Conservation (phyloP, 164 flowering plant genomes). For the Nymphaea colorata region DNA sequence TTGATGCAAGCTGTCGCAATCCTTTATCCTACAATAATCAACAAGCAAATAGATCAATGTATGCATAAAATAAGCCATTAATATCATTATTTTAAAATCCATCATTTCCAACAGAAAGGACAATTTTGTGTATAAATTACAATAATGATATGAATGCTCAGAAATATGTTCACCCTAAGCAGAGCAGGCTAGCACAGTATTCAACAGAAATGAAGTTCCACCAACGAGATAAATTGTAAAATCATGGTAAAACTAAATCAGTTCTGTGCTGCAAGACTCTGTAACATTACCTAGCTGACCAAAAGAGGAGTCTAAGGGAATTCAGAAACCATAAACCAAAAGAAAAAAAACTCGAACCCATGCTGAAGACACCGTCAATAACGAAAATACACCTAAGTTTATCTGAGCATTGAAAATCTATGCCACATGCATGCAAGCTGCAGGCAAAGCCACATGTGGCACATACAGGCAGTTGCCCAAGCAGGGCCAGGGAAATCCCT, state of each 20-base stretch:
- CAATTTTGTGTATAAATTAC: background rate
- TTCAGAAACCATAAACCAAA: background rate
- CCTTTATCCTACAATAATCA: slow-evolving; percentile 59
- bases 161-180: background rate
- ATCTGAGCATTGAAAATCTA: no score
- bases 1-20: slow-evolving; percentile 86
- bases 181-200: background rate
- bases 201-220: background rate
- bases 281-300: background rate
- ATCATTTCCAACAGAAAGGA: background rate
- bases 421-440: no score
- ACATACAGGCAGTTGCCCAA: no score
- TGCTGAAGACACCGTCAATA: no score
- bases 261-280: background rate
- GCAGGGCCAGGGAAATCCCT: no score
- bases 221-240: background rate
- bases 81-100: background rate
- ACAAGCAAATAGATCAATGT: slow-evolving; percentile 1
- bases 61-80: background rate
- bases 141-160: no score
- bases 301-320: background rate
- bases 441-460: no score
- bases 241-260: background rate
- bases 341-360: no score
- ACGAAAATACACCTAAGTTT: no score